Base-by-base conservation (phyloP, 2,329 filamentous ascomycete species). In the Pseudocercospora macadamiae region DNA sequence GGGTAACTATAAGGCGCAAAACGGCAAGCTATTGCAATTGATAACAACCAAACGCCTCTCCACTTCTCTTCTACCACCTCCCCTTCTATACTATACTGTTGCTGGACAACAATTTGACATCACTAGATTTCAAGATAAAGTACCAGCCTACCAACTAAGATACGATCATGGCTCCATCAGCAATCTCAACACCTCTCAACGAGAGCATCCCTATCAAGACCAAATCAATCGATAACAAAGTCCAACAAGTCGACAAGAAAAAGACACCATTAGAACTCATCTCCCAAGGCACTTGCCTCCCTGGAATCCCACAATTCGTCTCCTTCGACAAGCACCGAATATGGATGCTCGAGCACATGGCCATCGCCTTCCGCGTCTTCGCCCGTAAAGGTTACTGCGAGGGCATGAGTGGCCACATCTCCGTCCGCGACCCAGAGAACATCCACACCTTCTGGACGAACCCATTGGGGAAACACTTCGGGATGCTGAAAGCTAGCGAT, bases 391-490 rank as follows among this genome's bases (percentile, higher is more conserved):
- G 84, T 51, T 89, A 85, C 73, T 85, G 83, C 0, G 87, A 90
- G 73, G 88, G 88, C 55, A 88, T 89, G 77, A 80, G 80, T 25
- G 87, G 87, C 0, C 87, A 89, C 71, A 90, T 90, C 64, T 82
- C 78, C 12, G 83, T 89, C 1, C 80, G 86, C 10, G 87, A 90
- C 69, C 86, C 87, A 0, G 85, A 89, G 70, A 77, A 83, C 64
- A 75, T 76, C 0, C 76, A 83, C 60, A 78, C 79, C 12, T 87
- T 89, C 73, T 91, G 89, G 88, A 90, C 88, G 70, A 90, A 84
- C 75, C 87, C 74, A 57, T 75, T 89, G 0, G 86, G 84, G 2
- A 78, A 80, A 12, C 86, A 89, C 70, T 90, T 89, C 68, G 86
- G 81, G 3, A 74, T 87, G 60, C 77, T 90, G 51, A 85, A 83